phyloP scores from a whole-genome alignment of 768 basidiomycete species.

The Macrolepiota albuminosa region DNA sequence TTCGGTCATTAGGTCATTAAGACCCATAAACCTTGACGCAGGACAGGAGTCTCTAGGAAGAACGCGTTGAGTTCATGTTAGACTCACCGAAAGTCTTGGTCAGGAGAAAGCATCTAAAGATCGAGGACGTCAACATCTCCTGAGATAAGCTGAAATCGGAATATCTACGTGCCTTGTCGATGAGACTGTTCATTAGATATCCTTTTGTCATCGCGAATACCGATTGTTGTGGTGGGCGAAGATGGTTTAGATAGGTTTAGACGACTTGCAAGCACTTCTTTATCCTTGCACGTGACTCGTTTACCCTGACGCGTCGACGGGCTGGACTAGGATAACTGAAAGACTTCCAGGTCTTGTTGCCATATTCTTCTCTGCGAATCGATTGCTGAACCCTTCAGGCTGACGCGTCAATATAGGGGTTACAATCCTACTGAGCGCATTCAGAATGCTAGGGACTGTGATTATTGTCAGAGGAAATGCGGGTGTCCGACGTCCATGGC shows the following conservation, averaged over 20 bases:
- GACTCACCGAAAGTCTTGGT: slow-evolving; percentile 83
- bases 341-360: too few relatives aligned
- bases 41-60: slow-evolving; percentile 14
- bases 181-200: slow-evolving; percentile 79
- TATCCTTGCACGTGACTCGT: neutral
- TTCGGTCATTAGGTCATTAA: slow-evolving; percentile 91
- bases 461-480: too few relatives aligned
- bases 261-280: neutral
- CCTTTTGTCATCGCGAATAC: slow-evolving; percentile 64
- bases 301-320: neutral
- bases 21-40: slow-evolving; percentile 82
- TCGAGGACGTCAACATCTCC: slow-evolving; percentile 3
- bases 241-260: neutral
- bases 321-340: neutral
- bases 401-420: too few relatives aligned
- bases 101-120: slow-evolving; percentile 78
- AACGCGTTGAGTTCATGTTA: slow-evolving; percentile 22
- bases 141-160: slow-evolving; percentile 1
- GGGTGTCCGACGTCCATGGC: too few relatives aligned
- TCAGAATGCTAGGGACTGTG: too few relatives aligned
- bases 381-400: too few relatives aligned
- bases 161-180: slow-evolving; percentile 59
- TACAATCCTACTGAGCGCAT: too few relatives aligned
- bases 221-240: neutral
- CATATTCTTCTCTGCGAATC: too few relatives aligned